A percentile compares a stretch with the other conserved stretches of the same genome.
Evolutionary conservation across 1,284 basidiomycete species (phyloP).

Genomic region (Xerocomus amazonicus): DNA sequence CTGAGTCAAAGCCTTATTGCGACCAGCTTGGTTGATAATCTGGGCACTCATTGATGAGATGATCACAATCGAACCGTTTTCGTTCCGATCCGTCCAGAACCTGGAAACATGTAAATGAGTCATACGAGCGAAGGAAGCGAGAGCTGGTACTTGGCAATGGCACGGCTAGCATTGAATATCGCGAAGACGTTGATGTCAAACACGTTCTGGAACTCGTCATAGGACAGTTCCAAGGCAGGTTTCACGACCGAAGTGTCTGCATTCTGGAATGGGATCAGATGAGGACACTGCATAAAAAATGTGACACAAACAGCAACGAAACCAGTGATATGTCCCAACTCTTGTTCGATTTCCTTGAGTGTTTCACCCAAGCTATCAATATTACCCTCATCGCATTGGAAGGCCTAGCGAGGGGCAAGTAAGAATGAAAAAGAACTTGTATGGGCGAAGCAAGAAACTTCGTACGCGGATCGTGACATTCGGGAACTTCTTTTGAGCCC

Average conservation of each 20-base stretch:
- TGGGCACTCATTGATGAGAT: slow-evolving; percentile 49
- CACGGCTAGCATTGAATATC: slow-evolving; percentile 43
- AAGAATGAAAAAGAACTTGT: neutral
- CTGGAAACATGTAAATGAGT: slow-evolving; percentile 8
- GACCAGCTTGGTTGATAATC: slow-evolving; percentile 43
- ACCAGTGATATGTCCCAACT: neutral
- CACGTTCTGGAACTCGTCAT: slow-evolving; percentile 42
- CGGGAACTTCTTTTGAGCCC: neutral
- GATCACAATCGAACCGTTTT: slow-evolving; percentile 40
- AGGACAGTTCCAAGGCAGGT: slow-evolving; percentile 42
- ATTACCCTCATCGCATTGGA: neutral
- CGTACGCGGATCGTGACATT: neutral
- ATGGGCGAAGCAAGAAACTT: neutral
- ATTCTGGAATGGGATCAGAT: slow-evolving; percentile 29
- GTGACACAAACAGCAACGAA: slow-evolving; percentile 17
- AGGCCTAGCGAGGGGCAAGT: neutral
- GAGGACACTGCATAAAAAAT: neutral
- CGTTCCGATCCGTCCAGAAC: slow-evolving; percentile 4
- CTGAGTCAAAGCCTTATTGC: slow-evolving; percentile 36
- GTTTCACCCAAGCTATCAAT: neutral
- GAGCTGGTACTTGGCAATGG: slow-evolving; percentile 34
- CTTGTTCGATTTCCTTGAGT: neutral
- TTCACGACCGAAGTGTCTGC: slow-evolving; percentile 49
- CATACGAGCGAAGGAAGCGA: rapidly evolving
- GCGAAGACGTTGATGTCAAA: slow-evolving; percentile 40